Percentiles rank a stretch among this genome's conserved stretches.
phyloP scores from a whole-genome alignment of 108 stramenopile species.

The Hondaea fermentalgiana region DNA sequence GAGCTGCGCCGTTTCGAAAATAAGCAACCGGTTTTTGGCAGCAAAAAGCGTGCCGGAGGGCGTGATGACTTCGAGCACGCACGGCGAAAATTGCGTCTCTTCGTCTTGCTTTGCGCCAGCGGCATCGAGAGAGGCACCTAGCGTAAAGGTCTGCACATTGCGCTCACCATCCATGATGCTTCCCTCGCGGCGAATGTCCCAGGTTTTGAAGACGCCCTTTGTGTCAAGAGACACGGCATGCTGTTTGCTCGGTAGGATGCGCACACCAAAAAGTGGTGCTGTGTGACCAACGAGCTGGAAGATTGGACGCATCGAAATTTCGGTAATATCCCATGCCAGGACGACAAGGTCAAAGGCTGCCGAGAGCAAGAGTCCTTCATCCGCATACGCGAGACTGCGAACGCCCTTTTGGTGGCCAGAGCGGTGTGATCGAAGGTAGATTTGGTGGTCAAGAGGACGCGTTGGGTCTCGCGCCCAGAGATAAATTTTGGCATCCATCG shows the following conservation, averaged over 20 bases:
- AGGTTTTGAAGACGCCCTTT: neutral
- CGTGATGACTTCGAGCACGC: constrained; percentile 7
- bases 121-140: neutral
- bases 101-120: neutral
- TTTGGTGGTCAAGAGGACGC: neutral
- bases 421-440: neutral
- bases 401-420: neutral
- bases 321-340: constrained; percentile 7
- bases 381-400: neutral
- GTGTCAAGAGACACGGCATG: constrained; percentile 7
- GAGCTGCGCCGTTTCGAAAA: constrained; percentile 12
- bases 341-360: constrained; percentile 5
- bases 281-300: constrained; percentile 1
- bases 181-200: constrained; percentile 24
- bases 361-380: neutral
- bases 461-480: neutral
- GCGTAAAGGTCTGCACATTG: constrained; percentile 3
- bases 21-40: neutral
- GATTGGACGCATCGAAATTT: neutral
- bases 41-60: neutral
- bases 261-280: neutral
- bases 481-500: neutral
- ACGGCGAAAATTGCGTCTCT: neutral
- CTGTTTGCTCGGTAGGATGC: neutral
- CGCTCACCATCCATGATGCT: constrained; percentile 16